Base-by-base conservation (phyloP, 2,329 filamentous ascomycete genomes). In the Rutstroemia sp. region DNA sequence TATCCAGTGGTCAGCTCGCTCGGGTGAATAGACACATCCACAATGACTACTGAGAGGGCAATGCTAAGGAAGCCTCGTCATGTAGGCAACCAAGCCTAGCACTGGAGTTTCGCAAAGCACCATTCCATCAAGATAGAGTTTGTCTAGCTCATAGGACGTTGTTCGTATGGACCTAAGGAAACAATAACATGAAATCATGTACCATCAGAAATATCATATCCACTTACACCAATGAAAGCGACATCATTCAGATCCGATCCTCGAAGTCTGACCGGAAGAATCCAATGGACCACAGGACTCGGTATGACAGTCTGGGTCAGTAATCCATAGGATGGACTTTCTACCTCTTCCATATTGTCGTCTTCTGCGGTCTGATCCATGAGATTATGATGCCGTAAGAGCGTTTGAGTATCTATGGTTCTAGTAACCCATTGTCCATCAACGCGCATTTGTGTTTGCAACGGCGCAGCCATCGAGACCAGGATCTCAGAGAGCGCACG, bases 251-350 rank as follows among this genome's bases (percentile, higher is more conserved):
- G 77, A 45, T 78, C 72, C 52, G 78, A 76, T 55, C 85, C 85
- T 57, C 92, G 81, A 58, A 97, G 76, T 58, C 86, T 82, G n/a
- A 86, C 89, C 12, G 91, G 88, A 14, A 96, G 74, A 45, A 96
- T 86, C 75, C 81, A 87, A 67, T 86, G 86, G 56, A 87, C 79
- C 38, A 87, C 75, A 1, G 92, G 88, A 61, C 88, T 95, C 53
- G 85, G 80, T 51, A 92, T 76, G 30, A 95, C 70, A 0, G 92
- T 96, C 66, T 81, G 85, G 0, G 90, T 90, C 47, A 97, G 76
- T 34, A 97, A 68, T 4, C 90, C 94, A 58, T 85, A 80, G 19
- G 71, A 73, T 5, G 86, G 82, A 30, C 75, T 72, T 51, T 66
- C 72, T 48, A 66, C 59, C 19, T 61, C 56, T 56, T 66, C 71